Percentiles rank a stretch among this genome's conserved stretches.
Conservation (phyloP, 2,329 filamentous ascomycete species). For the Epichloe glyceriae region DNA sequence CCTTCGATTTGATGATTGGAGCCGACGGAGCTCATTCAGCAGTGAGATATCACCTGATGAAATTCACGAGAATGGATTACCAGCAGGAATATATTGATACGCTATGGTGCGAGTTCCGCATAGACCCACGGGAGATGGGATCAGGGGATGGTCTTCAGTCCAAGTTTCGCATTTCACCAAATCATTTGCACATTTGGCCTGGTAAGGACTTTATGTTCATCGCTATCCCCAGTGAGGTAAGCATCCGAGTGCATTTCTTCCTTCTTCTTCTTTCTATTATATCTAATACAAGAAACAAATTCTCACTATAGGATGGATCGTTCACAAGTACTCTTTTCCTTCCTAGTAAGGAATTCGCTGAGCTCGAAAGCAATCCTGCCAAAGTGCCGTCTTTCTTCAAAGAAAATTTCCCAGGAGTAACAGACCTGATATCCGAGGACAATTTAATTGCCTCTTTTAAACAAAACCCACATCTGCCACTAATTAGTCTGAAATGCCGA, state of each 20-base stretch:
- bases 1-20: slow-evolving; percentile 88
- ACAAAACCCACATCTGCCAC: slow-evolving; percentile 74
- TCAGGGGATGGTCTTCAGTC: slow-evolving; percentile 19
- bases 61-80: slow-evolving; percentile 81
- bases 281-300: slow-evolving; percentile 7
- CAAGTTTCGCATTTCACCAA: slow-evolving; percentile 69
- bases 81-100: slow-evolving; percentile 92
- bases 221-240: slow-evolving; percentile 64
- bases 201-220: slow-evolving; percentile 96
- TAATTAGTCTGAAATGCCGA: slow-evolving; percentile 86
- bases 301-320: slow-evolving; percentile 54
- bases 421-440: slow-evolving; percentile 51
- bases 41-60: slow-evolving; percentile 89
- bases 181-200: slow-evolving; percentile 97
- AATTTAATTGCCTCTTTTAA: slow-evolving; percentile 64
- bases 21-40: slow-evolving; percentile 92
- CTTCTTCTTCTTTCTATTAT: not conserved
- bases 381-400: slow-evolving; percentile 63
- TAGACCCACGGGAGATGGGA: slow-evolving; percentile 38
- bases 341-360: slow-evolving; percentile 53
- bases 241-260: slow-evolving; percentile 9
- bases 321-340: slow-evolving; percentile 95
- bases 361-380: slow-evolving; percentile 50
- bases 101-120: slow-evolving; percentile 91
- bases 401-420: slow-evolving; percentile 75